Evolutionary conservation across 352 stramenopile genomes (phyloP).

Genomic region (Globisporangium barbulae): DNA sequence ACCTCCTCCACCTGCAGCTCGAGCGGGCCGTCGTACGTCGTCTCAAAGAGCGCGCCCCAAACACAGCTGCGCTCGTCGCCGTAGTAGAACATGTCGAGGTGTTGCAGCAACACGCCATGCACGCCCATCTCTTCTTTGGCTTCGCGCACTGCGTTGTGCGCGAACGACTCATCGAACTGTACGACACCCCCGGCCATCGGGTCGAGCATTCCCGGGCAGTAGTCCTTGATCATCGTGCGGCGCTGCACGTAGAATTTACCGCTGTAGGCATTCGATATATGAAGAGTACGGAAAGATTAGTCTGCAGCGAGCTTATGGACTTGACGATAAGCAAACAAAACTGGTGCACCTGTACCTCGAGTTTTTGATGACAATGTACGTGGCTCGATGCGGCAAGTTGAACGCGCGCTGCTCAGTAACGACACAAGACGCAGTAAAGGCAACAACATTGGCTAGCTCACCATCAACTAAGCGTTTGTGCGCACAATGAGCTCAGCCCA

Average conservation of each 20-base stretch:
- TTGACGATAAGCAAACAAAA: no score
- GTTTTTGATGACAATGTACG: conserved; percentile 87
- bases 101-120: conserved; percentile 42
- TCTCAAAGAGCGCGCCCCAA: conserved; percentile 79
- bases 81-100: conserved; percentile 72
- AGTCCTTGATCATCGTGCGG: conserved; percentile 87
- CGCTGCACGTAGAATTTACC: conserved; percentile 83
- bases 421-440: background rate
- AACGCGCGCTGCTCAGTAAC: conserved; percentile 49
- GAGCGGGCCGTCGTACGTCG: conserved; percentile 63
- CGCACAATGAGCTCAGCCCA: background rate
- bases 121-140: conserved; percentile 86
- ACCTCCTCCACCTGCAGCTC: conserved; percentile 74
- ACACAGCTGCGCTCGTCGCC: conserved; percentile 52
- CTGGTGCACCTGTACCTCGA: conserved; percentile 35
- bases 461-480: background rate
- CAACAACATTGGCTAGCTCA: background rate
- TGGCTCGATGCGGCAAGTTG: conserved; percentile 78
- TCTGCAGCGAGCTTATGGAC: background rate
- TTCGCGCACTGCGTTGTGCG: conserved; percentile 66
- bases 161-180: conserved; percentile 68
- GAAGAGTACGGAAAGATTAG: background rate
- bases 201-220: conserved; percentile 82
- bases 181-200: conserved; percentile 82
- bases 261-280: conserved; percentile 19